Evolutionary conservation across 208 protist genomes (phyloP).

Genomic region (Leptomonas pyrrhocoris): DNA sequence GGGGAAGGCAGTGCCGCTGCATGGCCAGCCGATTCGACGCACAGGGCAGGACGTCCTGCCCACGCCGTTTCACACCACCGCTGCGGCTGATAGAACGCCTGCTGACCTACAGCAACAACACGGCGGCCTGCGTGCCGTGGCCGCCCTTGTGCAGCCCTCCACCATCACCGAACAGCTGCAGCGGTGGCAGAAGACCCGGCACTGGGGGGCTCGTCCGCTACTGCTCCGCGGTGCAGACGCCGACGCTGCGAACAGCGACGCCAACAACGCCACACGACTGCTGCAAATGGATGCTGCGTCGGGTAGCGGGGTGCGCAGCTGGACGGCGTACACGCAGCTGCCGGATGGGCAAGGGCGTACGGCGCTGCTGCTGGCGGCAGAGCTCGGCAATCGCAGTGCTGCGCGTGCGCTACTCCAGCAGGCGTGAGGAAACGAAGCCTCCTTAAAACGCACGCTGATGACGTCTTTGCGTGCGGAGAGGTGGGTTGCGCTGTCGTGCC

Average conservation of each 20-base stretch:
- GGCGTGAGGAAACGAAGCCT: neutral
- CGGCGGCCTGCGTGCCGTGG: slow-evolving; percentile 1
- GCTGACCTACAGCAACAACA: too few species aligned
- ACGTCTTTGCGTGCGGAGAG: too few species aligned
- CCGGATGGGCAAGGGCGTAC: slow-evolving; percentile 40
- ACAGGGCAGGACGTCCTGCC: slow-evolving; percentile 19
- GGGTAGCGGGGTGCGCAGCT: slow-evolving; percentile 3
- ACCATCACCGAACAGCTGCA: slow-evolving; percentile 39
- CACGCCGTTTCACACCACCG: neutral
- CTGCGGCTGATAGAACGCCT: neutral
- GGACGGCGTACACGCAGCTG: slow-evolving; percentile 29
- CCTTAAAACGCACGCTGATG: too few species aligned
- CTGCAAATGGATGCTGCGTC: neutral
- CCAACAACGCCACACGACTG: neutral
- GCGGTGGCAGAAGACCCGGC: slow-evolving; percentile 31
- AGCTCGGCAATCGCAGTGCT: slow-evolving; percentile 32
- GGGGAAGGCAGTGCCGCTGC: neutral
- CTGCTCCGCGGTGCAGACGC: neutral
- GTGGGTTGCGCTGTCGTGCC: too few species aligned
- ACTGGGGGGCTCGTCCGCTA: slow-evolving; percentile 29
- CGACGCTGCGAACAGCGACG: neutral
- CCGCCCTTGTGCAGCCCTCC: slow-evolving; percentile 22
- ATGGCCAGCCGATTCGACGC: slow-evolving; percentile 15
- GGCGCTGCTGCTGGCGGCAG: slow-evolving; percentile 43
- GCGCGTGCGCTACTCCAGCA: slow-evolving; percentile 38